phyloP scores from a whole-genome alignment of 1,284 basidiomycete species.

The Apiotrichum brassicae region DNA sequence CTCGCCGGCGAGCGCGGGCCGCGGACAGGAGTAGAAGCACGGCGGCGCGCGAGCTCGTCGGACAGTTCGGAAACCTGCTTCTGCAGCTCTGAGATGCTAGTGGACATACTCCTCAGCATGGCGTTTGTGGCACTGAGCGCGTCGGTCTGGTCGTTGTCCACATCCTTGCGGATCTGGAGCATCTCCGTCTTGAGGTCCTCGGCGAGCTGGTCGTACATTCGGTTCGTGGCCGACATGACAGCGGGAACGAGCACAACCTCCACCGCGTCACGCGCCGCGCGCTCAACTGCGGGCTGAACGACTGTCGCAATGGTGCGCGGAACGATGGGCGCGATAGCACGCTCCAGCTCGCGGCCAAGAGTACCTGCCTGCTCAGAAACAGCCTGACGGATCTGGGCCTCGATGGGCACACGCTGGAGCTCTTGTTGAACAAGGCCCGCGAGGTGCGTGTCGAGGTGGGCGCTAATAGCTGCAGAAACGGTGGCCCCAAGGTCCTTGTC shows the following conservation, averaged over 20 bases:
- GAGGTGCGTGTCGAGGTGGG: constrained; percentile 23
- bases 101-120: constrained; percentile 19
- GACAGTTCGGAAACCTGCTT: constrained; percentile 24
- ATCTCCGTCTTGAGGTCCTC: constrained; percentile 36
- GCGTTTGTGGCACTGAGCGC: constrained; percentile 14
- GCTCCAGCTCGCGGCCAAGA: constrained; percentile 26
- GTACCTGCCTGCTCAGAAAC: constrained; percentile 20
- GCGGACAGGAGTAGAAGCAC: background rate
- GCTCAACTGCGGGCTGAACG: constrained; percentile 28
- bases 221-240: constrained; percentile 15
- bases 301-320: constrained; percentile 22
- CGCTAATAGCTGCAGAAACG: constrained; percentile 20
- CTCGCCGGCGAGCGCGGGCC: background rate
- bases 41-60: constrained; percentile 16
- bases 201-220: constrained; percentile 27
- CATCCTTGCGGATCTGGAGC: constrained; percentile 30
- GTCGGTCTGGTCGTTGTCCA: constrained; percentile 17
- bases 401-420: constrained; percentile 22
- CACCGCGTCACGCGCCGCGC: constrained; percentile 24
- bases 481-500: constrained; percentile 4
- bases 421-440: constrained; percentile 18
- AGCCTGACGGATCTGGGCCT: constrained; percentile 20
- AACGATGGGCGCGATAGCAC: constrained; percentile 19
- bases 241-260: constrained; percentile 27
- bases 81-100: constrained; percentile 24